These are phyloP conservation scores for Verticillium tricorpus DNA, from an alignment of 2,329 filamentous ascomycete genomes.

Conservation along the genomic window DNA sequence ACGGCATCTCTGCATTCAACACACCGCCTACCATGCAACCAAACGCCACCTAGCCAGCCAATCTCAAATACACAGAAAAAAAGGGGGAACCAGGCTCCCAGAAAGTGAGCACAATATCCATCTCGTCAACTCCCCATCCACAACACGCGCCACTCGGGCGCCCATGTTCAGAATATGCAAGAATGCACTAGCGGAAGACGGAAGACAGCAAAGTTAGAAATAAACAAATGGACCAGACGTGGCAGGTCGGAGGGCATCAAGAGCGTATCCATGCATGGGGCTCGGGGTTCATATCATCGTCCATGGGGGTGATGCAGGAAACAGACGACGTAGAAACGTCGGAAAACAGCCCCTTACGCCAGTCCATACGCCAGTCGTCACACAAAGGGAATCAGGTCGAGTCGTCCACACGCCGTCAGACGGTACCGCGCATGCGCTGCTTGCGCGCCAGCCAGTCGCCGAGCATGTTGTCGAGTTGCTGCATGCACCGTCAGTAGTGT, in stretches of 20 bases:
- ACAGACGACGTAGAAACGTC: neutral
- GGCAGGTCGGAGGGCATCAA: neutral
- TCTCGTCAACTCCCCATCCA: neutral
- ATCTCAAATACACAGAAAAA: neutral
- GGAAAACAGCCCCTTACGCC: neutral
- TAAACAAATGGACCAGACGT: neutral
- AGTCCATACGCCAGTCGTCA: conserved; percentile 1
- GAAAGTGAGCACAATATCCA: neutral
- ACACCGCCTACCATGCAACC: neutral
- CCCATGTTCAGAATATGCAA: neutral
- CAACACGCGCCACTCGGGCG: neutral
- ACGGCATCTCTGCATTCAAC: neutral
- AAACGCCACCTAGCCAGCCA: neutral
- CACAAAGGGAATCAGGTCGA: neutral
- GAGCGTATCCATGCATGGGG: conserved; percentile 12
- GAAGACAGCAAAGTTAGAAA: neutral
- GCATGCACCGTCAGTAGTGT: conserved; percentile 15
- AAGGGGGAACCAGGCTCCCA: neutral
- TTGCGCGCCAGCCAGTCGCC: conserved; percentile 75
- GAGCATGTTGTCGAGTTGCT: conserved; percentile 83
- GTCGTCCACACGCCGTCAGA: conserved; percentile 23
- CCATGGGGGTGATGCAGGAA: conserved; percentile 8
- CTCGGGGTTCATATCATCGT: conserved; percentile 16
- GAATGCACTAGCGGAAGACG: neutral
- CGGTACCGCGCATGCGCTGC: conserved; percentile 52